Evolutionary conservation across 2,329 filamentous ascomycete genomes (phyloP).

Genomic region (Raffaelea arxii): DNA sequence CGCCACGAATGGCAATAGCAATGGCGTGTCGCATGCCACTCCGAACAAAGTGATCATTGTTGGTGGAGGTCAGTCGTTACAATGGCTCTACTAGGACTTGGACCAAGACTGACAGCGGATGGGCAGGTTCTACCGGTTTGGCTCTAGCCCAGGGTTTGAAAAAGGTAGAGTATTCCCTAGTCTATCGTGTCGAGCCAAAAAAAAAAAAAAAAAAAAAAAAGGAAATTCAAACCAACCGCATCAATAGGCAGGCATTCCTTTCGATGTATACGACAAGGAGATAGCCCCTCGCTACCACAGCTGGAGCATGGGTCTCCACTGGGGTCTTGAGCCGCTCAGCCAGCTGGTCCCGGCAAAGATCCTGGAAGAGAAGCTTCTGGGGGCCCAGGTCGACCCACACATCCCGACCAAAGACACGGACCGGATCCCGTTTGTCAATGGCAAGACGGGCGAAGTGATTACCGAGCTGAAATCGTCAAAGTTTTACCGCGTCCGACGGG

Average conservation of each 20-base stretch:
- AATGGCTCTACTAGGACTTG: neutral
- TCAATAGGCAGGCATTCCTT: neutral
- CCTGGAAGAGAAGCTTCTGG: neutral
- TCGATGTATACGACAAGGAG: constrained; percentile 1
- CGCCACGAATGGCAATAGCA: neutral
- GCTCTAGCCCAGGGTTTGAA: neutral
- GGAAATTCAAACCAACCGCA: neutral
- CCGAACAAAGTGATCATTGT: constrained; percentile 1
- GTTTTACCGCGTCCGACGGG: neutral
- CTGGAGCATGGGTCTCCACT: neutral
- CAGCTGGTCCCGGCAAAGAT: neutral
- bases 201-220: too few species aligned
- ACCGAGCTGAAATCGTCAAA: neutral
- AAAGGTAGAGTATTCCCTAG: constrained; percentile 1
- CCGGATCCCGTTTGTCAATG: neutral
- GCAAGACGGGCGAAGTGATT: neutral
- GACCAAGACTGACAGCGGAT: neutral
- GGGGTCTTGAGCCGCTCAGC: neutral
- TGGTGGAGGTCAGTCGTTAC: neutral
- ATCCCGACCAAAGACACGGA: neutral
- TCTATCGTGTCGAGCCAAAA: too few species aligned
- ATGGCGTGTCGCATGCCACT: neutral
- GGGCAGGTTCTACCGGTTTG: neutral
- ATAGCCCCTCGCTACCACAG: neutral
- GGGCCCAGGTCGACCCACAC: neutral